phyloP scores from a whole-genome alignment of 257 asterid genomes.

The Solanum virginianum region DNA sequence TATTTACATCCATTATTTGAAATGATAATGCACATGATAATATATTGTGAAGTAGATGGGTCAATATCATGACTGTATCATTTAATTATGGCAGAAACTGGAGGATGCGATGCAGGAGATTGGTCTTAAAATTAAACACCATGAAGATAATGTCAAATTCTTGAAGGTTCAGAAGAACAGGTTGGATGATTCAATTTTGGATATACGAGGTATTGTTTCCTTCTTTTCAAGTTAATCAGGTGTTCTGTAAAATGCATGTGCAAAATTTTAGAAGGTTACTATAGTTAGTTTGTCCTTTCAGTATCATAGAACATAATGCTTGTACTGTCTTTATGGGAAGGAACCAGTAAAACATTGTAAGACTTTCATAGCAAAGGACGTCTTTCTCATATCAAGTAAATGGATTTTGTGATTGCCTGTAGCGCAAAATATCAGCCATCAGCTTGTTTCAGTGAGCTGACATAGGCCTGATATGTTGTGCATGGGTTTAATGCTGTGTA shows the following conservation, averaged over 20 bases:
- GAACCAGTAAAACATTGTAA: neutral
- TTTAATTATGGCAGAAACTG: slow-evolving; percentile 37
- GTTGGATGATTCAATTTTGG: slow-evolving; percentile 47
- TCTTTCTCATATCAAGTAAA: neutral
- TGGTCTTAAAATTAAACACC: slow-evolving; percentile 53
- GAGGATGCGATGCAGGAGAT: slow-evolving; percentile 45
- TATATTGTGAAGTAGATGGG: neutral
- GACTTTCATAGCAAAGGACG: neutral
- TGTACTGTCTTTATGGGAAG: neutral
- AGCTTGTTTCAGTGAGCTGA: neutral
- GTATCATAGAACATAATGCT: neutral
- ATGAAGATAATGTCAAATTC: slow-evolving; percentile 45
- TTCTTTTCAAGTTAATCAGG: neutral
- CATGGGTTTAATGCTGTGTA: neutral
- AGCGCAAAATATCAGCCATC: neutral
- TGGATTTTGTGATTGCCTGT: neutral
- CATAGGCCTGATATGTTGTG: neutral
- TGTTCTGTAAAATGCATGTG: neutral
- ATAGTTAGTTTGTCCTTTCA: neutral
- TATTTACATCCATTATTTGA: neutral
- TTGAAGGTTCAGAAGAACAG: slow-evolving; percentile 26
- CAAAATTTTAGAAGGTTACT: neutral
- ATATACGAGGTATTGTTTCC: slow-evolving; percentile 36
- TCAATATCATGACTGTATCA: neutral
- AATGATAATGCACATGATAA: neutral